Conservation (phyloP, 768 basidiomycete species). For the Suillus americanus region DNA sequence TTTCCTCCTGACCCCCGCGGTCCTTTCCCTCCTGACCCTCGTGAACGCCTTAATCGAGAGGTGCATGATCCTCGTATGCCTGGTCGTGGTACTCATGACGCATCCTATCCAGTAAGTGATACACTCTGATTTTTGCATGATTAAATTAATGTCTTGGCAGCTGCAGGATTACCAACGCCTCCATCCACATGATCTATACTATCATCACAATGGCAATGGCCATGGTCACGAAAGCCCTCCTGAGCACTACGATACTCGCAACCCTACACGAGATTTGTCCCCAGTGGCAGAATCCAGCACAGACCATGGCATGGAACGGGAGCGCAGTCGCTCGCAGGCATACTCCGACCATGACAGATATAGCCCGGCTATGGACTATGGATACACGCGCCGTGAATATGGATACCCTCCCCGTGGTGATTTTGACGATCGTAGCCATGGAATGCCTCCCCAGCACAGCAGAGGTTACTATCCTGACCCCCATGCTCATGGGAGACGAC, state of each 20-base stretch:
- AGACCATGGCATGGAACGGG: not conserved
- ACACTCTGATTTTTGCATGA: no score
- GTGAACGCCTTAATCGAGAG: no score
- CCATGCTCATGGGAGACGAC: not conserved
- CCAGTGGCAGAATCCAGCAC: not conserved
- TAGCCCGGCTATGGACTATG: not conserved
- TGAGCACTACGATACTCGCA: not conserved
- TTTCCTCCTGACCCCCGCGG: no score
- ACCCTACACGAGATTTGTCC: not conserved
- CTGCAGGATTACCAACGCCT: not conserved
- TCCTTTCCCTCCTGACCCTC: no score
- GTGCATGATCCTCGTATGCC: not conserved
- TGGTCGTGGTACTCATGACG: not conserved
- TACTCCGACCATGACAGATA: not conserved
- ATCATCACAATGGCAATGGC: no score
- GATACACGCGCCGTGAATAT: not conserved
- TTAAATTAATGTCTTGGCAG: no score
- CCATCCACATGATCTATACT: not conserved
- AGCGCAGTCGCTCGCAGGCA: not conserved
- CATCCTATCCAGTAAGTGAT: not conserved
- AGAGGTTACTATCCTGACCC: not conserved
- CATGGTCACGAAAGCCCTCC: no score
- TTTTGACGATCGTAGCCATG: not conserved
- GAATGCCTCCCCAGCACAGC: not conserved
- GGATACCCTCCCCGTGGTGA: not conserved